Evolutionary conservation across 1,139 yeast species (phyloP).

Genomic region (Waltiozyma solani): DNA sequence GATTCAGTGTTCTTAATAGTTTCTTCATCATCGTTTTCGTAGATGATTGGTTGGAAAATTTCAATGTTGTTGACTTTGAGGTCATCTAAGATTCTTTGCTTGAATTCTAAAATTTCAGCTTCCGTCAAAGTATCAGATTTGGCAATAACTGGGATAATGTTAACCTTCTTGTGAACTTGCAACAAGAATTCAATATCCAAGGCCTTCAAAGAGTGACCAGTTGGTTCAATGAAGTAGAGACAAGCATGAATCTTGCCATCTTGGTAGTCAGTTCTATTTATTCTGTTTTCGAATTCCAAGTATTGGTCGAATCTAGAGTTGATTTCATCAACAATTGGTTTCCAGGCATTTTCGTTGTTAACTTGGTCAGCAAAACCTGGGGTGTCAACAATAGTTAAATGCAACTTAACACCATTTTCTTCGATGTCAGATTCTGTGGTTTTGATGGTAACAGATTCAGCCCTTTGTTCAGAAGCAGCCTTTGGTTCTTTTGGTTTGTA

Average conservation of each 20-base stretch:
- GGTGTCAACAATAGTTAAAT: conserved; percentile 77
- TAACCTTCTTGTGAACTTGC: conserved; percentile 83
- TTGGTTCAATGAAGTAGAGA: conserved; percentile 89
- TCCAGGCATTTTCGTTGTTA: conserved; percentile 86
- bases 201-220: conserved; percentile 88
- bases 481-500: conserved; percentile 28
- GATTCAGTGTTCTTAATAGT: conserved; percentile 54
- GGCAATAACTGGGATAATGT: conserved; percentile 89
- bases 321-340: conserved; percentile 86
- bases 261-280: conserved; percentile 56
- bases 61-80: conserved; percentile 67
- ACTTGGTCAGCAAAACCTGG: conserved; percentile 94
- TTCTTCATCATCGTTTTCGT: conserved; percentile 85
- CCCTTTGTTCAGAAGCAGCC: conserved; percentile 19
- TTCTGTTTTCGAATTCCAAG: conserved; percentile 84
- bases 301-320: conserved; percentile 78
- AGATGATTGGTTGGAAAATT: conserved; percentile 69
- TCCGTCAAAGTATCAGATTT: conserved; percentile 90
- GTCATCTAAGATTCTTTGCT: conserved; percentile 67
- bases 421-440: conserved; percentile 67
- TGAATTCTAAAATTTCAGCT: conserved; percentile 72
- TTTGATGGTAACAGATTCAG: conserved; percentile 45
- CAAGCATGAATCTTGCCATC: conserved; percentile 85
- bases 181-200: conserved; percentile 87
- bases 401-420: conserved; percentile 88